Evolutionary conservation across 1,284 basidiomycete species (phyloP), one percentile per base, ranked within the genome.

Genomic region (Ustilago nuda): DNA sequence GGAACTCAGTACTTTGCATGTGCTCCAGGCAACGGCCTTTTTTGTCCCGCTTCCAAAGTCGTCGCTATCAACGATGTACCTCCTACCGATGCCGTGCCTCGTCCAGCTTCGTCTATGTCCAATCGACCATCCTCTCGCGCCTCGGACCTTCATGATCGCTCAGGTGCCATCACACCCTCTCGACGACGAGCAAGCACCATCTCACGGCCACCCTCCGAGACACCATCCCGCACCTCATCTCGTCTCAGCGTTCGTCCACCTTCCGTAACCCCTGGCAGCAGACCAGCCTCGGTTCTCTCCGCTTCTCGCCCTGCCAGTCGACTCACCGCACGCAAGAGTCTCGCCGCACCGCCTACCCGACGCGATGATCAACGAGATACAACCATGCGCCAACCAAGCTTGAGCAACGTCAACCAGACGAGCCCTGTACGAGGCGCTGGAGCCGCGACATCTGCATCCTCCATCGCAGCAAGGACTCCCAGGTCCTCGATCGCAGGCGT

Each of bases 1-100:
- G 93, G 93, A 48, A 90, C 91, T 52, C 91, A 90, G 82, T 98
- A 99, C 86, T 99, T 99, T 84, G 85, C 88, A 0, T 98, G 95
- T 85, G 90, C 92, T 32, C 91, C 92, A 0, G 90, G 90, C 60
- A 95, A 94, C 79, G 96, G 96, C 41, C 93, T 99, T 51, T 99
- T 98, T 84, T 92, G 95, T 36, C 91, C 92, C 8, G 89, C 90
- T 0, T 88, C 90, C 54, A 97, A 97, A 84, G 90, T 98, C 30
- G 66, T 78, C 4, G 70, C 69, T 17, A 57, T 83, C 57, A 72
- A 66, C 39, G 57, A 71, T 11, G 54, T 56, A 8, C 73, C 81
- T 19, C 78, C 78, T 0, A 79, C 70, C 35, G 82, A 82, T 57
- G 83, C 83, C 5, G 81, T 81, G 2, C 78, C 82, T 5, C 76